phyloP scores from a whole-genome alignment of 2,329 filamentous ascomycete genomes.

The Penicillium capsulatum region DNA sequence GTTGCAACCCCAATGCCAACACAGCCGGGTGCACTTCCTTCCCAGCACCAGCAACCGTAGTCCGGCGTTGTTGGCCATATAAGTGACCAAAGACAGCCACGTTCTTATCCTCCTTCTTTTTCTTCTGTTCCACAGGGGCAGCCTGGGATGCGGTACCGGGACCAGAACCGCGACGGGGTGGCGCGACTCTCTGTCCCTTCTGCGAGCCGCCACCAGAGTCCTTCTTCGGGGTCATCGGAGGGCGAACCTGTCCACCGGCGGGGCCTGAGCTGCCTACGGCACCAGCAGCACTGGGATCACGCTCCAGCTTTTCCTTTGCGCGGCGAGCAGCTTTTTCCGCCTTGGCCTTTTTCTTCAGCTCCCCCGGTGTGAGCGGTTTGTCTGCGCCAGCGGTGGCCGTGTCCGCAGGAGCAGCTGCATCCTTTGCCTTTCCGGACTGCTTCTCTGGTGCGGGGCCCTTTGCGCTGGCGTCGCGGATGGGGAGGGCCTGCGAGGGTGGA shows the following conservation, averaged over 20 bases:
- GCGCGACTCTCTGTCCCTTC: conserved; percentile 30
- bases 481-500: conserved; percentile 20
- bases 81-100: conserved; percentile 79
- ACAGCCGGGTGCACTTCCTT: conserved; percentile 83
- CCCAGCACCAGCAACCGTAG: conserved; percentile 56
- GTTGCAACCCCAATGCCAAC: conserved; percentile 79
- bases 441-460: conserved; percentile 22
- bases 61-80: conserved; percentile 68
- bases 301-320: conserved; percentile 62
- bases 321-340: conserved; percentile 86
- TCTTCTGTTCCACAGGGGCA: conserved; percentile 44
- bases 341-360: conserved; percentile 83
- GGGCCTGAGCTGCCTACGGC: conserved; percentile 36
- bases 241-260: conserved; percentile 31
- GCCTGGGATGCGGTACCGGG: conserved; percentile 27
- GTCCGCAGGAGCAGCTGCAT: conserved; percentile 20
- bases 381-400: conserved; percentile 24
- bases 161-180: conserved; percentile 35
- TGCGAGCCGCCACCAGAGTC: conserved; percentile 26
- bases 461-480: conserved; percentile 23
- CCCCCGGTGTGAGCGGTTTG: conserved; percentile 51
- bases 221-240: conserved; percentile 29
- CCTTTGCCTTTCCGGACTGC: conserved; percentile 23
- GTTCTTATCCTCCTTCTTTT: conserved; percentile 61
- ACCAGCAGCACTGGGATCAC: conserved; percentile 44